phyloP scores from a whole-genome alignment of 164 flowering plant genomes.

The Vitis rupestris region DNA sequence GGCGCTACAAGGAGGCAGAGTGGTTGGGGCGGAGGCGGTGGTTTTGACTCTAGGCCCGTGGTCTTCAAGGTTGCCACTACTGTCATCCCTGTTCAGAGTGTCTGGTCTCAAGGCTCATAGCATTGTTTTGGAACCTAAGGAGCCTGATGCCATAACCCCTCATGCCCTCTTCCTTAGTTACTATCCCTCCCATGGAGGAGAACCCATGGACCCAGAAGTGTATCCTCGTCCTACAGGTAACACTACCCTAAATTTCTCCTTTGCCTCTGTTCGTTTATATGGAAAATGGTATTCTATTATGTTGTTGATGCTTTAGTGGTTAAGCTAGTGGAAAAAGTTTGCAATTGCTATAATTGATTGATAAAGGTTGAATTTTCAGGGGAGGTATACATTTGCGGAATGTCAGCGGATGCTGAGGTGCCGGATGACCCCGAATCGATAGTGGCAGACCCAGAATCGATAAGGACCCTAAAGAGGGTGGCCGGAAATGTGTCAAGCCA shows the following conservation, averaged over 20 bases:
- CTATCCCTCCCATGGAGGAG: conserved; percentile 41
- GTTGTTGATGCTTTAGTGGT: neutral
- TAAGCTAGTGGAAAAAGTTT: too few relatives aligned
- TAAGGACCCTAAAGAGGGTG: conserved; percentile 62
- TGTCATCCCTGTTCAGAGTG: conserved; percentile 61
- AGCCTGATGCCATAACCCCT: conserved; percentile 60
- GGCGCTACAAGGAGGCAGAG: conserved; percentile 49
- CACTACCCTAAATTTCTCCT: neutral
- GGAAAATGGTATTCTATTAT: neutral
- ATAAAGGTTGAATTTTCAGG: conserved; percentile 36
- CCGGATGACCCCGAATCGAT: conserved; percentile 82
- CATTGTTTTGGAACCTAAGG: conserved; percentile 71
- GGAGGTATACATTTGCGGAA: conserved; percentile 89
- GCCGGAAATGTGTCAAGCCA: conserved; percentile 76
- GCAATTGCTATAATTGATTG: neutral
- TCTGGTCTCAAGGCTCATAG: conserved; percentile 84
- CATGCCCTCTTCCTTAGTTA: conserved; percentile 84
- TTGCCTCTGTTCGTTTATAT: neutral
- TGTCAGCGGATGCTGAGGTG: conserved; percentile 69
- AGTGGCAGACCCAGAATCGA: conserved; percentile 53
- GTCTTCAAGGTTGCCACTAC: conserved; percentile 51
- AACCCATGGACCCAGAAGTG: conserved; percentile 74
- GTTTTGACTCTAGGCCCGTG: conserved; percentile 94
- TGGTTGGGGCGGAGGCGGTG: conserved; percentile 59
- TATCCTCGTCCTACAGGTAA: conserved; percentile 90